Evolutionary conservation across 1,284 basidiomycete genomes (phyloP), one percentile per base, ranked within the genome.

Genomic region (Phlebopus sp.): DNA sequence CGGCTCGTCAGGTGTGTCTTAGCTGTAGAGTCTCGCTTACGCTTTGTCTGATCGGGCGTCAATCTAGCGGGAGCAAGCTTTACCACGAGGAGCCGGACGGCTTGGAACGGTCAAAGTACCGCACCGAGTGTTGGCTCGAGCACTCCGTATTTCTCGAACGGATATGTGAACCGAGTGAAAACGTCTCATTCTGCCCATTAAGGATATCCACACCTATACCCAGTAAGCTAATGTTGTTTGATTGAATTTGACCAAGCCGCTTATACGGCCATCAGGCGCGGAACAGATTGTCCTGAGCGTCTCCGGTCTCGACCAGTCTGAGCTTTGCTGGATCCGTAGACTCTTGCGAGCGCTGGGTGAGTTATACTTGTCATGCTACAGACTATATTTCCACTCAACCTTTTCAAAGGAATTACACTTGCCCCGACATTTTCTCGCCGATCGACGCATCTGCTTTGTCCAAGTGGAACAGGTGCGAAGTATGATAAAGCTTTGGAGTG

Each of bases 41-140:
- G 13, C 5, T 18, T 35, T n/a, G 10, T 29, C 11, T 35, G 15
- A 5, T 30, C 17, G 30, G 32, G 3, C 21, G n/a, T 9, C 18
- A 7, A 29, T 8, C 29, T 47, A 87, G 84, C 55, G 85, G 84
- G 27, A 84, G 82, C 54, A 78, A 78, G 50, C 55, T 86, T 9
- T 86, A 74, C 55, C 68, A 63, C 4, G 71, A 75, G 18, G 83
- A 86, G 56, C 56, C 63, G 4, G 76, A 81, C 43, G 66, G 69
- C 11, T 25, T 39, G 1, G 57, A 71, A 52, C 74, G 75, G 35
- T 47, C 54, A 0, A 83, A 82, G 57, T 87, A 82, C 58, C 74
- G 89, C 35, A 91, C 88, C 0, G 88, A 91, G 60, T 91, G 86
- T 57, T 91, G 88, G 88, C 70, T 91, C 0, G 88, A 91, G 63